Percentiles rank a stretch among this genome's conserved stretches.
Conservation (phyloP, 2,329 filamentous ascomycete species). For the Aureobasidium leucospermi region DNA sequence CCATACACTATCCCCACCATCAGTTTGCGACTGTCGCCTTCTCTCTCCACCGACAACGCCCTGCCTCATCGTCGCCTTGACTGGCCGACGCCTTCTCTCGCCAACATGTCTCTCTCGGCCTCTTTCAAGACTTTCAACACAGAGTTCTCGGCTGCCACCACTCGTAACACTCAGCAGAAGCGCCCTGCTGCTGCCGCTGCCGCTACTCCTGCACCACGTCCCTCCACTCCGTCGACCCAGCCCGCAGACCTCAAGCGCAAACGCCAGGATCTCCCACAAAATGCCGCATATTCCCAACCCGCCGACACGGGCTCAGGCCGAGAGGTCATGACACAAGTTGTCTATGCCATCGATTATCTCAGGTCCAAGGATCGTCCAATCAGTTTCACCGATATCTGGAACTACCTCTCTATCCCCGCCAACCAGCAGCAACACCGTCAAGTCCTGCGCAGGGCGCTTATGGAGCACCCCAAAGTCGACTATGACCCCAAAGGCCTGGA, state of each 20-base stretch:
- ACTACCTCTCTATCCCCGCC: constrained; percentile 64
- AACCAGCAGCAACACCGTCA: constrained; percentile 42
- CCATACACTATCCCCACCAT: not conserved
- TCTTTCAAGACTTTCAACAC: constrained; percentile 24
- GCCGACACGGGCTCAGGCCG: constrained; percentile 66
- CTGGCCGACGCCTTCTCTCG: not conserved
- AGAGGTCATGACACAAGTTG: constrained; percentile 79
- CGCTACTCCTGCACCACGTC: not conserved
- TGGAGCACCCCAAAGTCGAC: constrained; percentile 56
- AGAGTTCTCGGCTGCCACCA: constrained; percentile 24
- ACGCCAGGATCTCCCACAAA: constrained; percentile 45
- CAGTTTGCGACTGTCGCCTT: not conserved
- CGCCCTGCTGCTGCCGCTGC: not conserved
- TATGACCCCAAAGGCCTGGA: constrained; percentile 53
- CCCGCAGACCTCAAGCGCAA: constrained; percentile 49
- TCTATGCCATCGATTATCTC: constrained; percentile 79
- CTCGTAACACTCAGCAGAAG: constrained; percentile 21
- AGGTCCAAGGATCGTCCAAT: constrained; percentile 62
- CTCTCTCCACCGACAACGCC: not conserved
- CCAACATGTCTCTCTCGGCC: constrained; percentile 25
- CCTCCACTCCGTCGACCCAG: constrained; percentile 1
- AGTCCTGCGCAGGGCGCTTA: constrained; percentile 60
- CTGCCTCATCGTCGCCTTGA: not conserved
- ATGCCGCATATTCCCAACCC: constrained; percentile 66
- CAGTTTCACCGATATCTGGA: constrained; percentile 67